Conservation (phyloP, 1,284 basidiomycete genomes). For the Tilletia indica region DNA sequence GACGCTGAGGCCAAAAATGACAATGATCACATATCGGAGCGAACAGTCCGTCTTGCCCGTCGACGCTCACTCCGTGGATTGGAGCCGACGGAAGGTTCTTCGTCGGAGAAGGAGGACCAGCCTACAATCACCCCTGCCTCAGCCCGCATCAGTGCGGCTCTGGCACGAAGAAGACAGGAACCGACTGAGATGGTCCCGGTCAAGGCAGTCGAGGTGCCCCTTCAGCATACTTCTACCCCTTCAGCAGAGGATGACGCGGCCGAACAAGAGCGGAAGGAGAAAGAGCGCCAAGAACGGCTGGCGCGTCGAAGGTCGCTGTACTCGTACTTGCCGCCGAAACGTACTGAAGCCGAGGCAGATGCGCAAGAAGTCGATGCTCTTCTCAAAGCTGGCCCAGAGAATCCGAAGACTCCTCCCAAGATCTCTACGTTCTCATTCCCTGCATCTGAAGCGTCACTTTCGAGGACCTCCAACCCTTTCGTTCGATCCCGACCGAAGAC, state of each 20-base stretch:
- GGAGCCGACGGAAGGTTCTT: neutral
- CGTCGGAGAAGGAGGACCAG: neutral
- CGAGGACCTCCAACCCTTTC: neutral
- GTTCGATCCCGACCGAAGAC: constrained; percentile 2
- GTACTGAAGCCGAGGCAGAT: constrained; percentile 27
- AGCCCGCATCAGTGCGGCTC: neutral
- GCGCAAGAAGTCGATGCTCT: constrained; percentile 6
- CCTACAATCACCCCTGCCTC: neutral
- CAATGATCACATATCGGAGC: neutral
- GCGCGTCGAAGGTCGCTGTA: constrained; percentile 38
- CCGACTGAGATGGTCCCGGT: neutral
- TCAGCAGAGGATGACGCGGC: neutral
- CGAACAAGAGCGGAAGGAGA: neutral
- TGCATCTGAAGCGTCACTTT: neutral
- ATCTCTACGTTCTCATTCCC: neutral
- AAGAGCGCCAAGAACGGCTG: constrained; percentile 8
- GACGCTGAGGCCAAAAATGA: neutral
- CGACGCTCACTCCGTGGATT: neutral
- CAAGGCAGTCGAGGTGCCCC: neutral
- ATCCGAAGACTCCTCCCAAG: neutral
- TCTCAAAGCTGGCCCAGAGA: neutral
- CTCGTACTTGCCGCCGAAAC: constrained; percentile 31
- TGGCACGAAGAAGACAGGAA: neutral
- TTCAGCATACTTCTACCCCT: neutral
- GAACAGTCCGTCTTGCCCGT: neutral